Base-by-base conservation (phyloP, 2,329 filamentous ascomycete species). In the Talaromyces amestolkiae region DNA sequence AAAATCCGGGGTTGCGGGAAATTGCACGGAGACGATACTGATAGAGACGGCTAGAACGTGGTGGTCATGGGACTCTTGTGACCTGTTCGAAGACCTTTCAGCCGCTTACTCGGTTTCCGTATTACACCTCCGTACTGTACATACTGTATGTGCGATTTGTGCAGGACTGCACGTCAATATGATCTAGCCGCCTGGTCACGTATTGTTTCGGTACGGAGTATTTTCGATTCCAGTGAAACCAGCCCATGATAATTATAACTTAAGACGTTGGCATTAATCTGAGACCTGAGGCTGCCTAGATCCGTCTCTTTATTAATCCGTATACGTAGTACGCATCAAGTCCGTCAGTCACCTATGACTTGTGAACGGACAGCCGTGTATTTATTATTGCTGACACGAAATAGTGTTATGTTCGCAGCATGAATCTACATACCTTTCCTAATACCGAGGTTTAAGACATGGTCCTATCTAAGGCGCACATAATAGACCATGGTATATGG, bases 1-100 rank as follows among this genome's bases (percentile, higher is more conserved):
- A 33, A 51, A 60, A 64, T 60, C 63, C 63, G 63, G 63, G 63
- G 63, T 64, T 53, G 54, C 54, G 27, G 54, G 47, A 59, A 64
- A 64, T 56, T 22, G 5, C 11, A 39, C 53, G 53, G 31, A 37
- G 33, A 39, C 33, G 27, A 54, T 54, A 24, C 27, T 53, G 24
- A 53, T 33, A 17, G 2, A 19, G 9, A 35, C 7, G 49, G 53
- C 22, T 56, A 39, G 19, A 56, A 22, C 53, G n/a, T 56, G n/a
- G 22, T 31, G 47, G 60, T 62, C 60, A 62, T 43, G 35, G 33
- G 47, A 41, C 47, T 53, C 17, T 24, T 8, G 47, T 51, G 51
- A 37, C 9, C 45, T 47, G 10, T n/a, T 41, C 33, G 37, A 33
- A 51, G 22, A 22, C 45, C 22, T 53, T 61, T 53, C 22, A 51